Conservation (phyloP, 2,329 filamentous ascomycete genomes). For the Fusarium illudens region DNA sequence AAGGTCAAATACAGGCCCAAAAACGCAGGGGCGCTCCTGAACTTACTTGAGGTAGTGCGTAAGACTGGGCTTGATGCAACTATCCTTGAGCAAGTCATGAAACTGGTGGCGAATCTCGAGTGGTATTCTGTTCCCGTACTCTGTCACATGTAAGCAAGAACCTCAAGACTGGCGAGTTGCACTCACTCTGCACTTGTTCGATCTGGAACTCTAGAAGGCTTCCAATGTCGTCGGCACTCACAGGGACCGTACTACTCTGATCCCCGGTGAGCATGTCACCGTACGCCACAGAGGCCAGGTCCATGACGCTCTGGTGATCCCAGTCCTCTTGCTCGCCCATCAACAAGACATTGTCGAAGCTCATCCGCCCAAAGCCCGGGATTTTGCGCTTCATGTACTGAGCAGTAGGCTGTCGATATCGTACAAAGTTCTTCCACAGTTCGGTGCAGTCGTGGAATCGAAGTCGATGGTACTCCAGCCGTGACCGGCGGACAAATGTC, state of each 20-base stretch:
- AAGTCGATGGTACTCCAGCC: slow-evolving; percentile 81
- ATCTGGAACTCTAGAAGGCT: slow-evolving; percentile 87
- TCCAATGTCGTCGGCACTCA: slow-evolving; percentile 83
- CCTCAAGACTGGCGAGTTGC: background rate
- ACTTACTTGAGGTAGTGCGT: slow-evolving; percentile 76
- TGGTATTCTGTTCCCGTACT: slow-evolving; percentile 80
- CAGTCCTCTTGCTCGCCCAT: slow-evolving; percentile 61
- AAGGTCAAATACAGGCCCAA: slow-evolving; percentile 15
- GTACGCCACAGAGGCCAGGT: slow-evolving; percentile 59
- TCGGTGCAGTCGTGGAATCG: slow-evolving; percentile 80
- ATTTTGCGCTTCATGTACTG: slow-evolving; percentile 70
- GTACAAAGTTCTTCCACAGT: slow-evolving; percentile 84
- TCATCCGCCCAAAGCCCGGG: slow-evolving; percentile 63
- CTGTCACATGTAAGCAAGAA: slow-evolving; percentile 51
- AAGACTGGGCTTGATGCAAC: slow-evolving; percentile 74
- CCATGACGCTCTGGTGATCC: slow-evolving; percentile 52
- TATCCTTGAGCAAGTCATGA: slow-evolving; percentile 71
- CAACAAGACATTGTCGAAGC: slow-evolving; percentile 66
- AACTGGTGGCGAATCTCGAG: slow-evolving; percentile 77
- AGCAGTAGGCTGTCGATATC: slow-evolving; percentile 80
- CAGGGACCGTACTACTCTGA: slow-evolving; percentile 52
- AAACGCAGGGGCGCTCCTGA: background rate
- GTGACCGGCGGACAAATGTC: slow-evolving; percentile 77
- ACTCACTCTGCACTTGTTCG: slow-evolving; percentile 81
- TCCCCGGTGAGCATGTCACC: slow-evolving; percentile 61